A percentile compares a stretch with the other conserved stretches of the same genome.
Conservation (phyloP, 1,139 yeast species). For the Taiozyma sp. region DNA sequence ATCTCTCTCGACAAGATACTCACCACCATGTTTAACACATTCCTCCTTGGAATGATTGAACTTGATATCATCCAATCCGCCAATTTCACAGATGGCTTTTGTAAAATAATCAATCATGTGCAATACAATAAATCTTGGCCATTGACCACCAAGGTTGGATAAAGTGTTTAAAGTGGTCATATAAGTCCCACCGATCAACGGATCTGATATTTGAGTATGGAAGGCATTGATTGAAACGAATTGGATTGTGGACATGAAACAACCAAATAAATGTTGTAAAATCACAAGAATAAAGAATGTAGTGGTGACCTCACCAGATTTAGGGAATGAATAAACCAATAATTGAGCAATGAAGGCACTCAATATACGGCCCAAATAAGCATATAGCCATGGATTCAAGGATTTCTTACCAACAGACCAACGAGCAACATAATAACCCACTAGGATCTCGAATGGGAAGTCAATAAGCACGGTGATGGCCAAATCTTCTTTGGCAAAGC, state of each 20-base stretch:
- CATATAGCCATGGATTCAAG: conserved; percentile 84
- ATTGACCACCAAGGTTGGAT: conserved; percentile 92
- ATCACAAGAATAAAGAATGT: conserved; percentile 65
- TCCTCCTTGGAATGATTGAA: conserved; percentile 36
- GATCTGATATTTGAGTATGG: conserved; percentile 94
- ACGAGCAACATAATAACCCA: conserved; percentile 93
- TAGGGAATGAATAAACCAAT: conserved; percentile 70
- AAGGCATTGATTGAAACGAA: conserved; percentile 93
- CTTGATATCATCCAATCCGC: conserved; percentile 29
- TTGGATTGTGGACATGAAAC: conserved; percentile 92
- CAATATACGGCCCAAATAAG: conserved; percentile 75
- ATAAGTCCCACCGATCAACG: conserved; percentile 93
- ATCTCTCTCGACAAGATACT: conserved; percentile 51
- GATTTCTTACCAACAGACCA: conserved; percentile 80
- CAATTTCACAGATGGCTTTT: conserved; percentile 43
- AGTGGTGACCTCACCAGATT: conserved; percentile 25
- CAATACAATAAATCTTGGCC: conserved; percentile 85
- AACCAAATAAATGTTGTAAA: conserved; percentile 74
- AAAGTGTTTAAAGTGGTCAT: conserved; percentile 94
- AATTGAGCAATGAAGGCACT: conserved; percentile 77
- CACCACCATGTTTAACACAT: conserved; percentile 53
- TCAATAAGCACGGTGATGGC: conserved; percentile 91
- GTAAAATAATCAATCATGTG: conserved; percentile 78
- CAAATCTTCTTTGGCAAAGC: conserved; percentile 87
- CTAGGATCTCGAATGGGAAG: conserved; percentile 91